Evolutionary conservation across 345 rosid genomes (phyloP).

Genomic region (Barbarea vulgaris): DNA sequence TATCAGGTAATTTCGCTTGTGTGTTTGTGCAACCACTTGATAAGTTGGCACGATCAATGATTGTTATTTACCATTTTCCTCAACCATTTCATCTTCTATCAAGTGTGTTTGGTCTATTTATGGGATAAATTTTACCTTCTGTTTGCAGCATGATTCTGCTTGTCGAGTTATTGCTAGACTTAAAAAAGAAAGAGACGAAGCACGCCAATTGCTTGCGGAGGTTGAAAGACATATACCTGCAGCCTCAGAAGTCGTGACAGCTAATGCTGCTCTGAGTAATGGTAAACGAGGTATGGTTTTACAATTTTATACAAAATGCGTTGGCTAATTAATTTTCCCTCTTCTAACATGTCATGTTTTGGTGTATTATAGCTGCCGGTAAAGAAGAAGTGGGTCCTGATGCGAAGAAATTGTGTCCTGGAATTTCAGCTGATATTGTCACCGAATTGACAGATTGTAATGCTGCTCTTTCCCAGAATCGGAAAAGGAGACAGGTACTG

Average conservation of each 20-base stretch:
- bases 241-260: constrained; percentile 49
- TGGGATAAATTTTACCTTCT: background rate
- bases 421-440: constrained; percentile 68
- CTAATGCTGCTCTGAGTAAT: constrained; percentile 64
- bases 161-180: constrained; percentile 99
- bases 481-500: constrained; percentile 77
- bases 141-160: constrained; percentile 93
- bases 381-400: constrained; percentile 55
- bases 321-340: background rate
- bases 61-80: background rate
- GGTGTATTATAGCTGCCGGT: constrained; percentile 47
- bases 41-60: background rate
- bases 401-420: constrained; percentile 63
- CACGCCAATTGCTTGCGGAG: constrained; percentile 76
- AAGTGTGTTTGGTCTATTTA: constrained; percentile 4
- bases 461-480: constrained; percentile 84
- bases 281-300: constrained; percentile 74
- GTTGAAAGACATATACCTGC: constrained; percentile 76
- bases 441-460: constrained; percentile 85
- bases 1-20: constrained; percentile 70
- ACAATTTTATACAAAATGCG: background rate
- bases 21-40: constrained; percentile 4
- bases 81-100: background rate
- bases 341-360: constrained; percentile 22
- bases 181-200: constrained; percentile 92